Evolutionary conservation across 2,329 filamentous ascomycete genomes (phyloP), one percentile per base, ranked within the genome.

Genomic region (Fusarium bulbicola): DNA sequence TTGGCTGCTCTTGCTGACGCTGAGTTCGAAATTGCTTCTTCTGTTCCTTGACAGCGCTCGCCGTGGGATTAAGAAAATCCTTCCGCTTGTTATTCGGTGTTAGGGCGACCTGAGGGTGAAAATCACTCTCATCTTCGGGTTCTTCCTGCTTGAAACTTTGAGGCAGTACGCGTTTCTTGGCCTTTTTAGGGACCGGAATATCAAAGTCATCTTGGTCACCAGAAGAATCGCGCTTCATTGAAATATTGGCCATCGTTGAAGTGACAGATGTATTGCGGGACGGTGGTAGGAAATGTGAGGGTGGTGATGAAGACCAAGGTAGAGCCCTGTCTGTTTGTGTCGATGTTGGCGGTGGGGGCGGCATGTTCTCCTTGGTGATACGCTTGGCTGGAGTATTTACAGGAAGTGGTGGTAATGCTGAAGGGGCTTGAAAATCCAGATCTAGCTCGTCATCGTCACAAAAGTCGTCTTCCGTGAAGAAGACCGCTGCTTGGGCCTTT

Each of bases 371-470:
- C 28, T 77, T 76, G n/a, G 75, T 40, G 20, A 70, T 26, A 16
- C 67, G 67, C 61, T 75, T 73, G n/a, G 76, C 36, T 34, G 69
- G 45, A 65, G 74, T 65, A 26, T 42, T 34, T 7, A 75, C 61
- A 71, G 76, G 80, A 11, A 76, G 73, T 75, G 82, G 21, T 13
- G 85, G 85, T 7, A 89, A 85, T 5, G 87, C 84, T 4, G 85
- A 81, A 0, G 91, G 90, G 66, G 90, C 86, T 66, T 93, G 87
- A 58, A 91, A 88, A 70, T 95, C 88, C 26, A 93, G 82, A 69
- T 93, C 93, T 30, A 97, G 85, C 62, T 94, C 89, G 26, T 92
- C 88, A 75, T 97, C 95, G 79, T 95, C 93, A 76, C 94, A 94
- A 74, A 97, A 96, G 78, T 97, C 95, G 75, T 95, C 91, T 70